A percentile compares a stretch with the other conserved stretches of the same genome.
Evolutionary conservation across 1,284 basidiomycete genomes (phyloP).

Genomic region (Pseudozyma tsukubaensis): DNA sequence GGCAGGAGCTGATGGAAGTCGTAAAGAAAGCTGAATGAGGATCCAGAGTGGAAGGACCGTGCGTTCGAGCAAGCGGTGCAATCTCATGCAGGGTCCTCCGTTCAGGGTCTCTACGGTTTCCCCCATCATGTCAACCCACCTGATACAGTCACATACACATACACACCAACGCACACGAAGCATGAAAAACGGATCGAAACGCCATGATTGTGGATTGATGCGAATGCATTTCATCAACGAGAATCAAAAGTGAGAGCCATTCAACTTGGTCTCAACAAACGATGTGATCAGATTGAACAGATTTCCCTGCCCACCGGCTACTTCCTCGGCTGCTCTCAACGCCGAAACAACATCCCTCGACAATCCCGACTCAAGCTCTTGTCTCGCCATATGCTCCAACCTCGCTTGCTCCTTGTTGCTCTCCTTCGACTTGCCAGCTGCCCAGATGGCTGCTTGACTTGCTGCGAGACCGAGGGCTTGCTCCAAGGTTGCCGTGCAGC

Average conservation of each 20-base stretch:
- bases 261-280: slow-evolving; percentile 41
- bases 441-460: slow-evolving; percentile 51
- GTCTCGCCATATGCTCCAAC: slow-evolving; percentile 39
- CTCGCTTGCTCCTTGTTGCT: slow-evolving; percentile 7
- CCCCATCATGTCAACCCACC: background rate
- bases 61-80: background rate
- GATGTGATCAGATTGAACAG: slow-evolving; percentile 21
- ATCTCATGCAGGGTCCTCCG: slow-evolving; percentile 2
- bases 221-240: background rate
- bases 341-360: slow-evolving; percentile 37
- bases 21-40: background rate
- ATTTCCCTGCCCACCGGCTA: slow-evolving; percentile 18
- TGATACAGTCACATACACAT: background rate
- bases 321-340: slow-evolving; percentile 35
- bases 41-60: background rate
- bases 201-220: too few species aligned
- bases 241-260: slow-evolving; percentile 12
- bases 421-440: slow-evolving; percentile 30
- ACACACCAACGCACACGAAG: background rate
- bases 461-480: slow-evolving; percentile 42
- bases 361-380: slow-evolving; percentile 42
- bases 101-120: slow-evolving; percentile 5
- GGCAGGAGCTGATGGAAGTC: background rate
- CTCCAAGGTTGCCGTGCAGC: slow-evolving; percentile 36
- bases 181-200: too few species aligned